These are phyloP conservation scores for Globisporangium spinosum DNA, from an alignment of 352 stramenopile genomes.

Conservation along the genomic window DNA sequence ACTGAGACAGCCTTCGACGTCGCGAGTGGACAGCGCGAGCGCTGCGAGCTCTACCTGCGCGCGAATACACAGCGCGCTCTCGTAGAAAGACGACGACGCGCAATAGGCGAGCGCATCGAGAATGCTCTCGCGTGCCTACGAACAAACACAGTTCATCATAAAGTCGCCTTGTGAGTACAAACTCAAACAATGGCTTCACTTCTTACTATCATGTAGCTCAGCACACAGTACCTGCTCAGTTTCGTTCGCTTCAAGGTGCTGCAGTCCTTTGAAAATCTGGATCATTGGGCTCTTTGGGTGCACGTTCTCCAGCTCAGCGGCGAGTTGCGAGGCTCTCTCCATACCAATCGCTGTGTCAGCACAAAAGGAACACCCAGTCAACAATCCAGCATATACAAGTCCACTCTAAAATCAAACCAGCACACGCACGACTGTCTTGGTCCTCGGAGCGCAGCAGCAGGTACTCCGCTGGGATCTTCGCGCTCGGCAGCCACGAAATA, in stretches of 20 bases:
- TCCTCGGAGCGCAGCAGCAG: slow-evolving; percentile 75
- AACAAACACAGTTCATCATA: not conserved
- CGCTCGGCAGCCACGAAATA: slow-evolving; percentile 50
- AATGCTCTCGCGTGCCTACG: slow-evolving; percentile 41
- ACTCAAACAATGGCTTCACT: too few relatives aligned
- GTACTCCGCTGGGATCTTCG: slow-evolving; percentile 62
- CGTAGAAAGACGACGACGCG: slow-evolving; percentile 62
- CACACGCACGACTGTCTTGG: slow-evolving; percentile 52
- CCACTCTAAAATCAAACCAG: not conserved
- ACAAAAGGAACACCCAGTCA: not conserved
- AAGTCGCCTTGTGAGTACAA: too few relatives aligned
- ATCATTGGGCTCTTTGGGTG: slow-evolving; percentile 51
- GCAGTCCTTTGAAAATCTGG: slow-evolving; percentile 39
- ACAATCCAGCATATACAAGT: not conserved
- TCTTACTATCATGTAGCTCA: too few relatives aligned
- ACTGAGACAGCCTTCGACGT: slow-evolving; percentile 60
- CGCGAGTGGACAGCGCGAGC: slow-evolving; percentile 35
- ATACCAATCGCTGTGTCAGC: slow-evolving; percentile 30
- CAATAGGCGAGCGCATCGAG: slow-evolving; percentile 57
- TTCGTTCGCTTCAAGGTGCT: slow-evolving; percentile 24
- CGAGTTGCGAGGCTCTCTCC: slow-evolving; percentile 30
- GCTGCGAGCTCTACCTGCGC: slow-evolving; percentile 51
- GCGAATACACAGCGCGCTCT: slow-evolving; percentile 53
- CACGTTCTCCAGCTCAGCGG: slow-evolving; percentile 18
- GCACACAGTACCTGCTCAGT: slow-evolving; percentile 24